phyloP scores from a whole-genome alignment of 257 asterid species.

The Haberlea rhodopensis region DNA sequence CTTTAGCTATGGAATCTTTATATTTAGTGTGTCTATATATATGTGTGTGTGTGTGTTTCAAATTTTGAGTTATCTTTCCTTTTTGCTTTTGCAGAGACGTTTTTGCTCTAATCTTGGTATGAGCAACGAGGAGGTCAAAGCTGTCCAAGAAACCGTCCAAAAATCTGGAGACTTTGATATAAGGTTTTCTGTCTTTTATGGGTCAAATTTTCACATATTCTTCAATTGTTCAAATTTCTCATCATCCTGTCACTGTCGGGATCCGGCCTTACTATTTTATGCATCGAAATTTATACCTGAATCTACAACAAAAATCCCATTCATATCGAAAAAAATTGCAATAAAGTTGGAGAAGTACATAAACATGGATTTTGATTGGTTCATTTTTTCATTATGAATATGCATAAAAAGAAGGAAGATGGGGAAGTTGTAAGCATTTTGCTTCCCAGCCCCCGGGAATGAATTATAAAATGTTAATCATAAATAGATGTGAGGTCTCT shows the following conservation, averaged over 20 bases:
- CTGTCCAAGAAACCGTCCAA: slow-evolving; percentile 85
- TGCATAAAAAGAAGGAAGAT: too few species aligned
- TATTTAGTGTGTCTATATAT: neutral
- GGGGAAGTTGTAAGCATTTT: too few species aligned
- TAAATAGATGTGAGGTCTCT: too few species aligned
- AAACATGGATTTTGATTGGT: too few species aligned
- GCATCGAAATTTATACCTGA: slow-evolving; percentile 3
- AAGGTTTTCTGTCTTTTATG: slow-evolving; percentile 39
- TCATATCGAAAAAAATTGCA: neutral
- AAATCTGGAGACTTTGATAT: slow-evolving; percentile 83
- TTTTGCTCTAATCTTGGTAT: slow-evolving; percentile 91
- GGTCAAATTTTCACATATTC: slow-evolving; percentile 8
- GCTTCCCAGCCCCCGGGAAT: too few species aligned
- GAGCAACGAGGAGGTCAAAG: slow-evolving; percentile 79
- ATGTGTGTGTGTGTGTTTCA: neutral
- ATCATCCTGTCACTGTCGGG: neutral
- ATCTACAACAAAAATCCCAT: neutral
- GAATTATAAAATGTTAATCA: too few species aligned
- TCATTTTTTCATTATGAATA: too few species aligned
- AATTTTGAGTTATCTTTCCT: slow-evolving; percentile 19
- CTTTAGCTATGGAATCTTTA: neutral
- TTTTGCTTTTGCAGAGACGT: slow-evolving; percentile 56
- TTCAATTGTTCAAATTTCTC: neutral
- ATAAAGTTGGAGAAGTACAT: too few species aligned
- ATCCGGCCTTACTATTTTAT: slow-evolving; percentile 10